Evolutionary conservation across 495 filamentous ascomycete genomes (phyloP).

Genomic region (Neurospora tetrasperma): DNA sequence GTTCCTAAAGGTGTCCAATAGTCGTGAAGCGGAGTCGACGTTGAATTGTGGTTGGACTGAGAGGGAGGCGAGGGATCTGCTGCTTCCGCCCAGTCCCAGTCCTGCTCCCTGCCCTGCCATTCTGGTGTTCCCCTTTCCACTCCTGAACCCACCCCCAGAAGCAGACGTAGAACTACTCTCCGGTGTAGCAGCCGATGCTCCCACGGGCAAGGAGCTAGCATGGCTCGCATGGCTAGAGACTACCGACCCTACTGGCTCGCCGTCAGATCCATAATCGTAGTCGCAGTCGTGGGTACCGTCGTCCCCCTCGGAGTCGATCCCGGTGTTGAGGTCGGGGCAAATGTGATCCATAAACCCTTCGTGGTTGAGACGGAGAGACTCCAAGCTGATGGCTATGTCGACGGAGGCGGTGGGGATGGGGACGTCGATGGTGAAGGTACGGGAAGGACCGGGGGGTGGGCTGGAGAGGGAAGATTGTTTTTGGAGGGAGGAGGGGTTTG

Average conservation of each 20-base stretch:
- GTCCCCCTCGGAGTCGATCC: conserved; percentile 12
- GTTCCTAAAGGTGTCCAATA: conserved; percentile 28
- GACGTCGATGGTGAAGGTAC: conserved; percentile 43
- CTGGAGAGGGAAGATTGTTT: conserved; percentile 5
- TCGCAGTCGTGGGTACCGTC: conserved; percentile 2
- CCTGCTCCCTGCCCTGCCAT: background rate
- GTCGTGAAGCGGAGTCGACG: conserved; percentile 30
- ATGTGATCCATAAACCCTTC: conserved; percentile 26
- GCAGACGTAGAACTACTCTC: conserved; percentile 12
- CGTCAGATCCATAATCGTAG: background rate
- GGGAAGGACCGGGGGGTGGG: conserved; percentile 30
- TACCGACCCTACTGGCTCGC: conserved; percentile 9
- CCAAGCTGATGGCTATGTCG: conserved; percentile 22
- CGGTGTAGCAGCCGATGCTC: conserved; percentile 24
- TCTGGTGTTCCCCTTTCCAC: background rate
- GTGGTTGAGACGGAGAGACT: conserved; percentile 27
- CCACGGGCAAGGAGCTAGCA: conserved; percentile 21
- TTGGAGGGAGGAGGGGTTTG: background rate
- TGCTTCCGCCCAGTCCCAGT: conserved; percentile 6
- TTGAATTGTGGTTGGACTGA: conserved; percentile 38
- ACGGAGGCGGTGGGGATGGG: conserved; percentile 26
- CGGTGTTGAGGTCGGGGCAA: conserved; percentile 16
- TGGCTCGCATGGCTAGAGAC: conserved; percentile 5
- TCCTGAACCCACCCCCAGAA: background rate
- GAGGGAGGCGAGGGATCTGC: conserved; percentile 14